Evolutionary conservation across 305 asterid species (phyloP), one percentile per base, ranked within the genome.

Genomic region (Plantago lanceolata): DNA sequence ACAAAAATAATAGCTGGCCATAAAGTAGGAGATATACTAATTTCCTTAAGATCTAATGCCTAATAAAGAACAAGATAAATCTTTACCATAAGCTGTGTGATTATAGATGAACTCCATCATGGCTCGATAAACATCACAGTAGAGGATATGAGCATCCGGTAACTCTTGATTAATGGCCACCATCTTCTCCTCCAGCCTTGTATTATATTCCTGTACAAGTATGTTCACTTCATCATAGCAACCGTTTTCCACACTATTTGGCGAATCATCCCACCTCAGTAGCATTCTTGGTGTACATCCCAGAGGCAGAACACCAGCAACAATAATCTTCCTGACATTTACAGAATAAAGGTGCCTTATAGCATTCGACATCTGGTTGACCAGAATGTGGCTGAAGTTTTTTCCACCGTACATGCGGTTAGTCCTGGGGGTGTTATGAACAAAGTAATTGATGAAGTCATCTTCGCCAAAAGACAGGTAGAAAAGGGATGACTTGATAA

Each of bases 391-490:
- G 5, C 78, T 76, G 62, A 76, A 80, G 47, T 73, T 59, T 21
- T 57, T 55, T 15, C 59, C 66, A 8, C 54, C 45, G 69, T 69
- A 48, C 18, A 49, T 61, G 17, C 51, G 56, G 21, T 57, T 61
- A 8, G 26, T 67, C 24, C 37, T 17, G 2, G 76, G 65, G 4
- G 76, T 68, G 70, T 61, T 75, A 40, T 61, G 35, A 35, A 73
- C 72, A 45, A 85, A 66, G 82, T 77, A 72, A n/a, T 70, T 48
- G 29, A 75, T 69, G 69, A 77, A 72, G 68, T 85, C 93, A 5
- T 85, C 89, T 70, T 85, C 83, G 7, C 93, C 93, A 8, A 85
- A 76, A 0, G 89, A 81, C 69, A 81, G 81, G 81, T 75, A 85
- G 81, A 85, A 85, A 19, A 85, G 35, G 63, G 93, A 79, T 12